These are phyloP conservation scores for Scheffersomyces titani DNA, from an alignment of 1,139 yeast species.

Conservation along the genomic window DNA sequence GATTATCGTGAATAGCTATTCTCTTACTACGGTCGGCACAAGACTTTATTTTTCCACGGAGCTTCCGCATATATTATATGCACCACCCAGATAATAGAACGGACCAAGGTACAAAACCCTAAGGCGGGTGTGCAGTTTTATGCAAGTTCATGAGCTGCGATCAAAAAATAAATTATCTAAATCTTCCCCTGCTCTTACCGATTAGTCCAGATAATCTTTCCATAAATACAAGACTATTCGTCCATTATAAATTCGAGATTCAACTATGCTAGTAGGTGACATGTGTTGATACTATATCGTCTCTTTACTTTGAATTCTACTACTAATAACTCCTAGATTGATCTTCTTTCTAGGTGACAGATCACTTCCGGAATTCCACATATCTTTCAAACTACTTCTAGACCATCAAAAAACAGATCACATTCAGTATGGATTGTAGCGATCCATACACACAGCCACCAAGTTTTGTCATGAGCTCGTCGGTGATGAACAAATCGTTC, in stretches of 20 bases:
- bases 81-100: not conserved
- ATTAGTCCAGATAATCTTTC: not conserved
- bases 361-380: not conserved
- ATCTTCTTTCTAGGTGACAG: not conserved
- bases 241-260: not conserved
- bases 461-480: not conserved
- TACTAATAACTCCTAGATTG: not conserved
- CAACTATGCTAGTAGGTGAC: not conserved
- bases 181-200: not conserved
- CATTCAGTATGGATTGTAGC: not conserved
- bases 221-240: not conserved
- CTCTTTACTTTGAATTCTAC: not conserved
- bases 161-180: not conserved
- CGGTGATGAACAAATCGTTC: not conserved
- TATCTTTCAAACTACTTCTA: no score
- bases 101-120: not conserved
- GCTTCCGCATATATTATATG: not conserved
- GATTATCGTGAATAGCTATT: not conserved
- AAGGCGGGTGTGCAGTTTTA: not conserved
- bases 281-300: not conserved
- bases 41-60: not conserved
- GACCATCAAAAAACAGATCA: not conserved
- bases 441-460: not conserved
- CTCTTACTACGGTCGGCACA: not conserved
- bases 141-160: not conserved